phyloP scores from a whole-genome alignment of 2,329 filamentous ascomycete species.

The Diplodia mutila region DNA sequence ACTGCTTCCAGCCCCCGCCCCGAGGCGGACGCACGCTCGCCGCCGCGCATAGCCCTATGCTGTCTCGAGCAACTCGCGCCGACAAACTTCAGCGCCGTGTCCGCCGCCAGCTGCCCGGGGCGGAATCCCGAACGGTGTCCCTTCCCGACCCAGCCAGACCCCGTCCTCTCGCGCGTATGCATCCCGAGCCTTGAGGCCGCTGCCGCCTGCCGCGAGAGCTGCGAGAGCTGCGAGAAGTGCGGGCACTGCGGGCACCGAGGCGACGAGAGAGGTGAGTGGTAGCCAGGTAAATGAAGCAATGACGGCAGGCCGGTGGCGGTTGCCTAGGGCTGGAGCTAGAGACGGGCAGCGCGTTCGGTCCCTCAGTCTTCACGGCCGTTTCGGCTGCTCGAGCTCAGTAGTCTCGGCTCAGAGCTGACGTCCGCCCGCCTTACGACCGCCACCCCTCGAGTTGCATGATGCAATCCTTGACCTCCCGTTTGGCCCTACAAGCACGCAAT shows the following conservation, averaged over 20 bases:
- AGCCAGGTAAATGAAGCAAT: too few species aligned
- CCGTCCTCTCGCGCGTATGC: slow-evolving; percentile 5
- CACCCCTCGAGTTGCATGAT: slow-evolving; percentile 4
- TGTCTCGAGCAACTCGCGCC: slow-evolving; percentile 17
- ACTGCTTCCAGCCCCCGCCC: slow-evolving; percentile 17
- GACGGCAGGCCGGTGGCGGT: too few species aligned
- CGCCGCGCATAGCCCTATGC: not conserved
- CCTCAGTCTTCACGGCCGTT: not conserved
- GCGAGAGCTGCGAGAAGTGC: not conserved
- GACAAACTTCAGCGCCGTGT: slow-evolving; percentile 21
- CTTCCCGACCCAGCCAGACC: not conserved
- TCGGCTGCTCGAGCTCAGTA: not conserved
- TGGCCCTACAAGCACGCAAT: not conserved
- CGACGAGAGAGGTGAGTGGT: too few species aligned
- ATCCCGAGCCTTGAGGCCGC: not conserved
- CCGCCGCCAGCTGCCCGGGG: not conserved
- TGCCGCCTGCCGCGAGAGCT: not conserved
- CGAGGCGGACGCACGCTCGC: not conserved
- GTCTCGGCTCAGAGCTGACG: not conserved
- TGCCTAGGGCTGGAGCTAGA: not conserved
- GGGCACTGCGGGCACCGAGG: not conserved
- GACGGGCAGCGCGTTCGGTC: not conserved
- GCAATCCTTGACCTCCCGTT: not conserved
- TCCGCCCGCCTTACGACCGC: slow-evolving; percentile 13
- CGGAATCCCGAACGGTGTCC: not conserved